phyloP scores from a whole-genome alignment of 2,329 filamentous ascomycete genomes.

The Zymoseptoria tritici region DNA sequence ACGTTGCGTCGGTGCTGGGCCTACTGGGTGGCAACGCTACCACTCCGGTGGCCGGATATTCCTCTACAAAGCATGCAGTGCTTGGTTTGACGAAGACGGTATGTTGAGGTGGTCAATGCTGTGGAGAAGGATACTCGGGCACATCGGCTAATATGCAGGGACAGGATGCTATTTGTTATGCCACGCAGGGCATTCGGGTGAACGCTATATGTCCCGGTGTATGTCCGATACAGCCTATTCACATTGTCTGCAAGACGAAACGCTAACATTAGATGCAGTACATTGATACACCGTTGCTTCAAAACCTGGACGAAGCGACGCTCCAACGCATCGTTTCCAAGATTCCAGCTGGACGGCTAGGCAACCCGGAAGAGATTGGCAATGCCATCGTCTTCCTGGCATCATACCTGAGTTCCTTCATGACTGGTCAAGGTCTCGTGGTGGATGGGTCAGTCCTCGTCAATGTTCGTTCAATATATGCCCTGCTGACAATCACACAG shows the following conservation, averaged over 20 bases:
- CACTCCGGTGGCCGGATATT: conserved; percentile 42
- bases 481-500: background rate
- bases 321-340: conserved; percentile 35
- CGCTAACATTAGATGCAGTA: background rate
- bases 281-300: background rate
- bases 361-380: conserved; percentile 50
- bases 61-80: conserved; percentile 48
- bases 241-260: conserved; percentile 7
- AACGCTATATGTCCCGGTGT: conserved; percentile 53
- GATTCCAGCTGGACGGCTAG: conserved; percentile 50
- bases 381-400: conserved; percentile 43
- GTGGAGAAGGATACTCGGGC: background rate
- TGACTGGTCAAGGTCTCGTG: conserved; percentile 11
- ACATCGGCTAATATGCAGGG: background rate
- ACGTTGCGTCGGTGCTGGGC: conserved; percentile 48
- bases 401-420: conserved; percentile 24
- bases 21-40: conserved; percentile 34
- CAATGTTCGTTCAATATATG: background rate
- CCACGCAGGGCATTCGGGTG: conserved; percentile 46
- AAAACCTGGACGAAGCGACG: conserved; percentile 6
- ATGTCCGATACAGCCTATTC: conserved; percentile 3
- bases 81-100: conserved; percentile 44
- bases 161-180: conserved; percentile 48
- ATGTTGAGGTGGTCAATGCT: background rate
- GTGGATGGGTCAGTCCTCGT: conserved; percentile 10